Evolutionary conservation across 768 basidiomycete species (phyloP), one percentile per base, ranked within the genome.

Genomic region (Termitomyces sp.): DNA sequence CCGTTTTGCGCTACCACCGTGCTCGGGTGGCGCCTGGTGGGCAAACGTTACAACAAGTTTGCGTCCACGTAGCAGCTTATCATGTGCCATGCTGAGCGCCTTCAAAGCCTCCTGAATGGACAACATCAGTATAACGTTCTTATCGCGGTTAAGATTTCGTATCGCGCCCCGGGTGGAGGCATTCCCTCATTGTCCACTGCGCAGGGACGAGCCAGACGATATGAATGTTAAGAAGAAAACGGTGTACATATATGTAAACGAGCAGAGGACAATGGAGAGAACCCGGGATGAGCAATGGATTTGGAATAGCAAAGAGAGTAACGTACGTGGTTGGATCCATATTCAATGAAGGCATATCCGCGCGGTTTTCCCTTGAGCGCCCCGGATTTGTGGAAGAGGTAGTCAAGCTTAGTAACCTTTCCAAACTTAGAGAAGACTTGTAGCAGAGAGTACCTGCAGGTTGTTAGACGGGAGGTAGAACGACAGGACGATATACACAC

Each of bases 321-420:
- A 87, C 91, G 79, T 74, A 98, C 96, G 74, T 86, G 84, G 74
- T 86, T 80, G 44, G 82, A 82, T 32, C 79, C 79, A 66, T 87
- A 98, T 74, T 98, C 93, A 34, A 99, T 74, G 64, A 98, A 99
- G 0, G 95, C 95, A 71, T 96, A 98, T 5, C 97, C 96, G 13
- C 95, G 80, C 0, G 97, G 95, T 70, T 92, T 97, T 18, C 97
- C 97, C 69, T 88, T 95, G 67, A 87, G 73, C 13, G 86, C 80
- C 0, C 96, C 97, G 0, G 89, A 78, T 73, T 96, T 98, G 79
- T 99, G 95, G 68, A 98, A 98, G 61, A 98, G 80, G 71, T 87
- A 98, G 72, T 99, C 97, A 52, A 98, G 82, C 64, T 94, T 93
- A 22, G 93, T 83, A 59, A 98, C 82, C 72, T 93, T 94, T 55